A percentile compares a stretch with the other conserved stretches of the same genome.
phyloP scores from a whole-genome alignment of 1,284 basidiomycete species.

The Rhizopogon hawkerae region DNA sequence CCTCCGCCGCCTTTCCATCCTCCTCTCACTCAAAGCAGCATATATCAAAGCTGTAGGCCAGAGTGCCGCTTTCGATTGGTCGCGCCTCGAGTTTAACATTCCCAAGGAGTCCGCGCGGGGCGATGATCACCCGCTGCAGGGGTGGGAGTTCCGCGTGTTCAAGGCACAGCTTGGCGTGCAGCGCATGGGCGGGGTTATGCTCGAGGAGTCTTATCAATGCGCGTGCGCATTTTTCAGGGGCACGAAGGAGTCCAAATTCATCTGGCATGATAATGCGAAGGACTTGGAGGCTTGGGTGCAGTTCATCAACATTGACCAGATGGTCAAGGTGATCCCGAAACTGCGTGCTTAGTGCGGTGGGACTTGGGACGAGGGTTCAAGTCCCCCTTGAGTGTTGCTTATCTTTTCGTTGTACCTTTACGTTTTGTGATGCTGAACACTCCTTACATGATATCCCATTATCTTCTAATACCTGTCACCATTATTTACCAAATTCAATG shows the following conservation, averaged over 20 bases:
- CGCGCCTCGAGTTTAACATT: conserved; percentile 71
- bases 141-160: conserved; percentile 80
- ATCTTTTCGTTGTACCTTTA: conserved; percentile 1
- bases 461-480: conserved; percentile 12
- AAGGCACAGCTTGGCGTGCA: conserved; percentile 61
- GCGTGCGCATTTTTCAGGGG: conserved; percentile 68
- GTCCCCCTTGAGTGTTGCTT: background rate
- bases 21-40: conserved; percentile 67
- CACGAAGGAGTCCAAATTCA: conserved; percentile 50
- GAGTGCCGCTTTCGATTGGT: conserved; percentile 68
- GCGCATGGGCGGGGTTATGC: conserved; percentile 40
- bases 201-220: conserved; percentile 62
- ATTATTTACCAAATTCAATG: background rate
- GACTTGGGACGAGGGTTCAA: background rate
- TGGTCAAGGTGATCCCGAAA: conserved; percentile 68
- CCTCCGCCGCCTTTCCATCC: conserved; percentile 63
- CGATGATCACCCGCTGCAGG: conserved; percentile 57
- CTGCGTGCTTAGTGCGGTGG: conserved; percentile 41
- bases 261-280: conserved; percentile 60
- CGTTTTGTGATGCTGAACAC: background rate
- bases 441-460: conserved; percentile 7
- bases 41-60: conserved; percentile 78
- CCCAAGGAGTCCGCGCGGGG: conserved; percentile 50
- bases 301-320: conserved; percentile 72
- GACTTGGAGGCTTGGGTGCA: conserved; percentile 70